Base-by-base conservation (phyloP, 164 flowering plant species). In the Litsea cubeba region DNA sequence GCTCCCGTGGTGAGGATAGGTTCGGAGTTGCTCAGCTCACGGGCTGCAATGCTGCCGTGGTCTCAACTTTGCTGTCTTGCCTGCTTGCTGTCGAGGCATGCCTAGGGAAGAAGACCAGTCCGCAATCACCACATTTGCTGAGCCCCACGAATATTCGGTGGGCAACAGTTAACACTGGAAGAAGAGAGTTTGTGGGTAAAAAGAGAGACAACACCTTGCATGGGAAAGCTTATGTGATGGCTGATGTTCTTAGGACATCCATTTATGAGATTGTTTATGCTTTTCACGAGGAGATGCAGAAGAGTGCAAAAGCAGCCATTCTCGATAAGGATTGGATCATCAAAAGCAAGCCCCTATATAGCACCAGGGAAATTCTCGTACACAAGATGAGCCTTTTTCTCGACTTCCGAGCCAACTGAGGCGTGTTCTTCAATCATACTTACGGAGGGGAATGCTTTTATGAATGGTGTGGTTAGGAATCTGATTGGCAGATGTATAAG, bases 11-110 rank as follows among this genome's bases (percentile, higher is more conserved):
- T 66, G 99, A 96, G 78, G 99, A 96, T 78, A 81, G 90, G 62
- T 91, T 83, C 71, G 98, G 99, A 14, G 91, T 92, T 28, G 98
- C 98, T 66, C 99, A 96, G 72, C 90, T 96, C 54, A 82, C 95
- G 2, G 97, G 97, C 20, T 87, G 93, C 85, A 92, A 94, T 77
- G 88, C 91, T 64, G 83, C 84, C 72, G 94, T 84, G 35, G 71
- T 92, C 57, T 90, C 98, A 50, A 84, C 95, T 2, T 84, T 96
- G 35, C 49, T 94, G 22, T 89, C 98, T 30, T 84, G 89, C 76
- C 81, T 96, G 54, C 85, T 96, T 49, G 95, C 91, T 65, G 91
- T 91, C 65, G 99, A 96, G 84, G 82, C 91, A 30, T 84, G 87
- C 73, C 84, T 94, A 88, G 99, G 99, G 70, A 96, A 92, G 88